Evolutionary conservation across 2,329 filamentous ascomycete genomes (phyloP), one percentile per base, ranked within the genome.

Genomic region (Pseudopithomyces chartarum): DNA sequence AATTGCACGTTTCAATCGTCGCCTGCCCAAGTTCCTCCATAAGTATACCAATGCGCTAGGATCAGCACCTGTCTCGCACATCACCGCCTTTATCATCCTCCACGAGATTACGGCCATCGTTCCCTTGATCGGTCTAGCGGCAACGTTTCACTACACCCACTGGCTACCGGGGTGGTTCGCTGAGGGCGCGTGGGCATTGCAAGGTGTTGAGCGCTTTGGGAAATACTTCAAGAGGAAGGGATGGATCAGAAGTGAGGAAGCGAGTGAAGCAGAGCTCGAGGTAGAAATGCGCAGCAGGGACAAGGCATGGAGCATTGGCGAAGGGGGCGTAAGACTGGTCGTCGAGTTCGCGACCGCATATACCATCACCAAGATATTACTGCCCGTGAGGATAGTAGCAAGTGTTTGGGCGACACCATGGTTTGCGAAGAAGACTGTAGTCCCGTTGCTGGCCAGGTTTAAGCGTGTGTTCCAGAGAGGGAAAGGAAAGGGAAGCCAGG

Each of bases 361-460:
- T 80, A 90, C 92, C 0, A 84, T 97, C 60, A 96, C 92, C 1
- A 99, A 99, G 78, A 87, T 87, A 15, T 71, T 98, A 56, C 74
- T 99, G 61, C 92, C 95, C 0, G 68, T 90, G 12, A 84, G 95
- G 64, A 85, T 99, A 59, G 79, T 89, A 23, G 76, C 86, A 6
- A 97, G 93, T 77, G 84, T 96, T 3, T 96, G 90, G 91, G 89
- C 85, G 13, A 97, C 95, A 45, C 95, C 95, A 3, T 96, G 91
- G 90, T 96, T 98, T 81, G 93, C 93, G 29, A 79, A 60, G 50
- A 63, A 62, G 60, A 66, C 69, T 1, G 66, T 75, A 11, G 43
- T 68, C 1, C 73, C 73, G 29, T 22, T 70, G 6, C 52, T 66
- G 56, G 55, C 71, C 44, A 63, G 71, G 26, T 61, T 80, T 2